Conservation (phyloP, 768 basidiomycete species). For the Mycena pura region DNA sequence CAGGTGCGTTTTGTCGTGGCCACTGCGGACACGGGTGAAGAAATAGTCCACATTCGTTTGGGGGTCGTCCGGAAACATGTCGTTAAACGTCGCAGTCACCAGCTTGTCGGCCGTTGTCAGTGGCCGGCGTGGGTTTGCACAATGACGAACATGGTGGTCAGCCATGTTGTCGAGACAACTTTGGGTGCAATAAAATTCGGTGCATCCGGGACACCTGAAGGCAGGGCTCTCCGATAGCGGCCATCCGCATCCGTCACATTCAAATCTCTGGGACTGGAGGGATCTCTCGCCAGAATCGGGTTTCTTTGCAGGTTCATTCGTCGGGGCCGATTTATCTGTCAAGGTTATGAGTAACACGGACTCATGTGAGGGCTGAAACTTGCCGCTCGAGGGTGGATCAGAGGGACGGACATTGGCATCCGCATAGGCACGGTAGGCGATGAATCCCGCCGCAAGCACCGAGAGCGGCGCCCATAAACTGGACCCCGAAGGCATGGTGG, state of each 20-base stretch:
- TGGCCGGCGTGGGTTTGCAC: conserved; percentile 13
- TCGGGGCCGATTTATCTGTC: too few relatives aligned
- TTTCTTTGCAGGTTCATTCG: too few relatives aligned
- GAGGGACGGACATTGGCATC: too few relatives aligned
- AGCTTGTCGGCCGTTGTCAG: conserved; percentile 34
- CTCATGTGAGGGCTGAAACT: too few relatives aligned
- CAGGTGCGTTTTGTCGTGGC: conserved; percentile 20
- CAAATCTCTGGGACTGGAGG: neutral
- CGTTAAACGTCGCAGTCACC: conserved; percentile 21
- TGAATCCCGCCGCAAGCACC: too few relatives aligned
- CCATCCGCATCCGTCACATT: neutral
- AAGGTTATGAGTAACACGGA: too few relatives aligned
- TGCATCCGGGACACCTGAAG: conserved; percentile 13
- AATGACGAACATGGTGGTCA: conserved; percentile 7
- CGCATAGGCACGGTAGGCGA: too few relatives aligned
- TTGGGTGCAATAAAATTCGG: conserved; percentile 7
- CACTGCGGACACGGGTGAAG: conserved; percentile 25
- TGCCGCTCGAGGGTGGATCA: too few relatives aligned
- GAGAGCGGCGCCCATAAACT: too few relatives aligned
- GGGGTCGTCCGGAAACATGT: conserved; percentile 30
- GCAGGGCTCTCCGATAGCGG: neutral
- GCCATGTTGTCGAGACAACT: neutral
- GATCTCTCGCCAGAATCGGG: too few relatives aligned
- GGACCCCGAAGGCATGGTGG: too few relatives aligned
- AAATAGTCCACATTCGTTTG: conserved; percentile 37